A percentile compares a stretch with the other conserved stretches of the same genome.
phyloP scores from a whole-genome alignment of 805 yeast genomes.

The Teunomyces atbi region DNA sequence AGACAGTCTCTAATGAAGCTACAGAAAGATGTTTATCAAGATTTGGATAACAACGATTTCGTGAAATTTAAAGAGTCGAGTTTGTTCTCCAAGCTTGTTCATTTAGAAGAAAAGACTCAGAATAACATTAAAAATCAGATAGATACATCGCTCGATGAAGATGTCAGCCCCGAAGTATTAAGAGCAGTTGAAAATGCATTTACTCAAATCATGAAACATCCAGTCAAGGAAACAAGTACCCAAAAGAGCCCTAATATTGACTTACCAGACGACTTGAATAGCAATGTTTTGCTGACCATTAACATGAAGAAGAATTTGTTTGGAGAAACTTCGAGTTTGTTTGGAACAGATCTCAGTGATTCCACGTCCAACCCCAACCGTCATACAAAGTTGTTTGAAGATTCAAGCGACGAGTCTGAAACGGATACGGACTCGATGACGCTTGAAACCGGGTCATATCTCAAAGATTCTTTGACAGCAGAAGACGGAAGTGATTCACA shows the following conservation, averaged over 20 bases:
- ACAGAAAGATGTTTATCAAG: slow-evolving; percentile 52
- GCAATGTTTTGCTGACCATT: slow-evolving; percentile 7
- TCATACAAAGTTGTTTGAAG: slow-evolving; percentile 34
- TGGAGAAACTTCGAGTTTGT: slow-evolving; percentile 31
- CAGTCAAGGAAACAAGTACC: slow-evolving; percentile 7
- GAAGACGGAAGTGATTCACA: slow-evolving; percentile 22
- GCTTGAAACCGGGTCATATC: slow-evolving; percentile 16
- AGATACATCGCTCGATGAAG: slow-evolving; percentile 15
- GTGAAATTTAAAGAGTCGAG: slow-evolving; percentile 60
- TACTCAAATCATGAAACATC: slow-evolving; percentile 50
- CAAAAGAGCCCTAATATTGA: background rate
- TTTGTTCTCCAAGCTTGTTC: slow-evolving; percentile 42
- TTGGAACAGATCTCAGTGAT: slow-evolving; percentile 18
- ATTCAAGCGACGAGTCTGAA: slow-evolving; percentile 31
- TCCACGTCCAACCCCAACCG: slow-evolving; percentile 10
- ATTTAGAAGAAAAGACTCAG: slow-evolving; percentile 2
- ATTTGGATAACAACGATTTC: slow-evolving; percentile 53
- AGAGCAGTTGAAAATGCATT: slow-evolving; percentile 69
- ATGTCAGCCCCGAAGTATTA: slow-evolving; percentile 46
- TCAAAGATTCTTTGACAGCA: slow-evolving; percentile 9
- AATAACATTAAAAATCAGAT: background rate
- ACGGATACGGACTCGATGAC: slow-evolving; percentile 31
- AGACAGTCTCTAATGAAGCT: slow-evolving; percentile 57
- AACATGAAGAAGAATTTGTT: slow-evolving; percentile 15
- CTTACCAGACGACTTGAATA: background rate